These are phyloP conservation scores for Lophiostoma macrostomum DNA, from an alignment of 495 filamentous ascomycete species.

Conservation along the genomic window DNA sequence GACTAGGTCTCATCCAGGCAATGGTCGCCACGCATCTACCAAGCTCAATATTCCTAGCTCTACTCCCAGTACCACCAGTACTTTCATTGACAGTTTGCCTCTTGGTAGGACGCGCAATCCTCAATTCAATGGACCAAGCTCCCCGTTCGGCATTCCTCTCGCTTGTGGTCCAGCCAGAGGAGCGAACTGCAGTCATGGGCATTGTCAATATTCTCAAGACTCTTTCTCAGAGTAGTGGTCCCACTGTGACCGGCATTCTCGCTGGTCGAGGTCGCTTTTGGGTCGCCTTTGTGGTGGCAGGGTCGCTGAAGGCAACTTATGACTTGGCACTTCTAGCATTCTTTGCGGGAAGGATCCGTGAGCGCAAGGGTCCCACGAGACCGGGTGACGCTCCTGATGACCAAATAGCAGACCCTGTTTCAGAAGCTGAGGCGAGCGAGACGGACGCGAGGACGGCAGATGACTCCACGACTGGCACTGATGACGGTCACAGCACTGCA, in stretches of 20 bases:
- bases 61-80: conserved; percentile 62
- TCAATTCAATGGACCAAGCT: conserved; percentile 78
- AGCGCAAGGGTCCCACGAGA: neutral
- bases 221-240: conserved; percentile 26
- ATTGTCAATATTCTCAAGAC: conserved; percentile 35
- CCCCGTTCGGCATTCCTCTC: conserved; percentile 61
- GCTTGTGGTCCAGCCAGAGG: conserved; percentile 26
- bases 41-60: conserved; percentile 65
- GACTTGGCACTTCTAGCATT: conserved; percentile 27
- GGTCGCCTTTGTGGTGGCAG: conserved; percentile 32
- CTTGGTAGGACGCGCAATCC: conserved; percentile 57
- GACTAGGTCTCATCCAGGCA: conserved; percentile 76
- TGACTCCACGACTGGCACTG: too few relatives aligned
- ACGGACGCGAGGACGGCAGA: too few relatives aligned
- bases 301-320: conserved; percentile 30
- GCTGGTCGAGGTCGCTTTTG: conserved; percentile 21
- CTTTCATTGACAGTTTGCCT: conserved; percentile 62
- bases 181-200: conserved; percentile 36
- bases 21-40: conserved; percentile 88
- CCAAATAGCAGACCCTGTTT: neutral
- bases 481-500: too few relatives aligned
- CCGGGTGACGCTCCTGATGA: neutral
- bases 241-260: conserved; percentile 27
- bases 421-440: neutral
- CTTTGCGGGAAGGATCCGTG: conserved; percentile 20